Base-by-base conservation (phyloP, 2,329 filamentous ascomycete genomes). In the Penicillium vulpinum region DNA sequence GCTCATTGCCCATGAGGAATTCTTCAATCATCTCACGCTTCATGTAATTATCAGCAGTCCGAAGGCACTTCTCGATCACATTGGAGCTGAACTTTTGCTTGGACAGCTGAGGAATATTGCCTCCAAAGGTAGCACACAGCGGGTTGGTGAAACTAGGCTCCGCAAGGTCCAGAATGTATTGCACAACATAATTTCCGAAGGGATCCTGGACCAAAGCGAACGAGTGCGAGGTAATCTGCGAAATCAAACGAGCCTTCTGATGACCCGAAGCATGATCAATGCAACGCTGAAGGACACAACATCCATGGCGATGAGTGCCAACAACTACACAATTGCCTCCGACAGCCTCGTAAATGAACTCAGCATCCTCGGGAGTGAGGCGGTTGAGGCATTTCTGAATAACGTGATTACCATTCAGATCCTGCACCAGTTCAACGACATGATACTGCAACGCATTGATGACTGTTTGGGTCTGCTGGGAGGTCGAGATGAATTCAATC, bases 11-110 rank as follows among this genome's bases (percentile, higher is more conserved):
- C 9, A 78, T 73, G 48, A 88, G 81, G 70, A 99, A 88, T 78
- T 97, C 94, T 35, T 89, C 85, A 57, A 97, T 88, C 77, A 99
- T 88, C 74, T 88, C 82, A 66, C 91, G 88, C 72, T 89, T 92
- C 50, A 89, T 89, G 10, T 84, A 80, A 24, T 86, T 80, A 58
- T 89, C 86, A 35, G 92, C 88, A 71, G 91, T 96, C 55, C 94
- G 91, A 57, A 97, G 80, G 68, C 90, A 92, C 75, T 99, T 99
- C 80, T 99, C 94, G 62, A 99, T 93, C 56, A 99, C 94, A 67
- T 99, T 99, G 69, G 94, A 97, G 78, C 92, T 97, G 80, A 99
- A 99, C 78, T 99, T 99, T 80, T 99, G 94, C 73, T 92, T 92
- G 6, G 94, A 97, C 16, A 88, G 71, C 84, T 84, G 76, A 75